Evolutionary conservation across 345 rosid species (phyloP).

Genomic region (Eucalyptus pumila): DNA sequence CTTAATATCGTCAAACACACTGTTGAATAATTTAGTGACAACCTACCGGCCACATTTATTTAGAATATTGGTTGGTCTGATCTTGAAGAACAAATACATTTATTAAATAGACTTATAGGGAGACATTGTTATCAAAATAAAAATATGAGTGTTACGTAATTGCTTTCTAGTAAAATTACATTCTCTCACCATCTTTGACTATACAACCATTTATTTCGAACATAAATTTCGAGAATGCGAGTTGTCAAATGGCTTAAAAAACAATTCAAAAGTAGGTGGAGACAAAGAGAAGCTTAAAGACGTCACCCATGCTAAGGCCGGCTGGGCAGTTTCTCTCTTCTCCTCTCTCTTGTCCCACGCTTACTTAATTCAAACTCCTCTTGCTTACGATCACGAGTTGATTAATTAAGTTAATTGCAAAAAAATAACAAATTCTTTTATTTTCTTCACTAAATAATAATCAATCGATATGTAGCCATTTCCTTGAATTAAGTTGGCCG

Average conservation of each 20-base stretch:
- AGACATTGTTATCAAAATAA: background rate
- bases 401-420: background rate
- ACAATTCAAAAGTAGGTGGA: background rate
- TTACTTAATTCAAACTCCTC: background rate
- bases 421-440: background rate
- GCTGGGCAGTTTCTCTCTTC: background rate
- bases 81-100: background rate
- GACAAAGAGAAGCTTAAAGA: background rate
- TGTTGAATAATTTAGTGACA: background rate
- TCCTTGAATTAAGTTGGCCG: background rate
- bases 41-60: background rate
- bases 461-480: background rate
- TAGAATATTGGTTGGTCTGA: background rate
- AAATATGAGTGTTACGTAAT: background rate
- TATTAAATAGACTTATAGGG: background rate
- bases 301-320: background rate
- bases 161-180: background rate
- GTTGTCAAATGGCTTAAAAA: background rate
- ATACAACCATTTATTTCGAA: no score
- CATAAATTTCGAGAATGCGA: background rate
- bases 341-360: background rate
- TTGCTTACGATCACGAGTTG: background rate
- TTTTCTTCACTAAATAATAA: background rate
- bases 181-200: background rate
- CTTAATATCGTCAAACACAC: background rate